Conservation (phyloP, 345 rosid genomes). For the Leavenworthia alabamica region DNA sequence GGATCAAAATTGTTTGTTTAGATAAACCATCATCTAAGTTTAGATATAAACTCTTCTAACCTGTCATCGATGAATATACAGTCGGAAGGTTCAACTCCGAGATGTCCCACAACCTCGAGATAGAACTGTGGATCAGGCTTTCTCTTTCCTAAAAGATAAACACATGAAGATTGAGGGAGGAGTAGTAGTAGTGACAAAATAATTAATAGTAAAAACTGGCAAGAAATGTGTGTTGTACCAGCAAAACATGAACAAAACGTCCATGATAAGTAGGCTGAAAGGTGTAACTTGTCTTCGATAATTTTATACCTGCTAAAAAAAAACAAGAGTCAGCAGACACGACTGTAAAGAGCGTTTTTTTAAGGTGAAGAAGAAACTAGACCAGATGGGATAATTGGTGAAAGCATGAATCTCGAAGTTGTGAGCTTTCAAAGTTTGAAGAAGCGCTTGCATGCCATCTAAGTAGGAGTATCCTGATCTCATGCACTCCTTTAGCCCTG, state of each 20-base stretch:
- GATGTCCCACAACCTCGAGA: conserved; percentile 50
- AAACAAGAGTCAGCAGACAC: not conserved
- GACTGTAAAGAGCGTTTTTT: not conserved
- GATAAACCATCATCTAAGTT: not conserved
- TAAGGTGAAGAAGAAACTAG: not conserved
- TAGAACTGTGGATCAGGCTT: conserved; percentile 80
- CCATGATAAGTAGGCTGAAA: conserved; percentile 81
- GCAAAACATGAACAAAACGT: conserved; percentile 71
- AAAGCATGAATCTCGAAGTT: conserved; percentile 85
- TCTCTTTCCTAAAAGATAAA: conserved; percentile 60
- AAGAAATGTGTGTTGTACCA: conserved; percentile 41
- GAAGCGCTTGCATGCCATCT: conserved; percentile 72
- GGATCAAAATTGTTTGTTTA: not conserved
- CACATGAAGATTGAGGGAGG: not conserved
- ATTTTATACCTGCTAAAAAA: conserved; percentile 50
- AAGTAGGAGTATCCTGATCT: conserved; percentile 61
- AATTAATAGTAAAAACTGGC: not conserved
- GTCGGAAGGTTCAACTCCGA: conserved; percentile 58
- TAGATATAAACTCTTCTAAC: conserved; percentile 25
- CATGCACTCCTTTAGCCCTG: conserved; percentile 77
- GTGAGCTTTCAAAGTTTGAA: conserved; percentile 41
- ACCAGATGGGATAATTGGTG: conserved; percentile 92
- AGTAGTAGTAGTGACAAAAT: not conserved
- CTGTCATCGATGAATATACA: conserved; percentile 88
- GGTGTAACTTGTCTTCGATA: conserved; percentile 66